Evolutionary conservation across 2,329 filamentous ascomycete genomes (phyloP), one percentile per base, ranked within the genome.

Genomic region (Coniella lustricola): DNA sequence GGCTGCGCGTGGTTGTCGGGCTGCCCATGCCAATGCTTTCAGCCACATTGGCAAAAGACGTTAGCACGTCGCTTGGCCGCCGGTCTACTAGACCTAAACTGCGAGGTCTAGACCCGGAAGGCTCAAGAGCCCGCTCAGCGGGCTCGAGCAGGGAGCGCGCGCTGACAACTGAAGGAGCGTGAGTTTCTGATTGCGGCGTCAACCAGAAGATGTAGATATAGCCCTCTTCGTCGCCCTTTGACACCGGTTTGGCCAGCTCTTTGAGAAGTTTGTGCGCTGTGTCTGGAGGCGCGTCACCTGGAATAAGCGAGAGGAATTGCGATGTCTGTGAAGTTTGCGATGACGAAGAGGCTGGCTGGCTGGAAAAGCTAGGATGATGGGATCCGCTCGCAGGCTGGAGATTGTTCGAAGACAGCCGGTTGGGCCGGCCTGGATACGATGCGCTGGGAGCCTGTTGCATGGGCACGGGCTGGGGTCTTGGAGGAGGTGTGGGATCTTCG

Each of bases 121-220:
- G 76, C 0, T 79, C 77, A 13, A 51, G 40, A 12, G 40, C 41
- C 29, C 33, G 49, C 22, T 43, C 49, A 44, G 64, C 70, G 1
- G 80, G 75, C 0, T 73, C 67, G 36, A 84, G 73, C 42, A 86
- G 70, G 10, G 78, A 75, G 8, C 79, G 73, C 17, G 79, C 77
- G 37, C 80, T 71, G 54, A 81, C 82, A 32, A 72, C 71, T 0
- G 82, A 73, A 0, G 79, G 73, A 1, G 75, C 69, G 0, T 77
- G 64, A 0, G 73, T 63, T 7, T 79, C 68, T 2, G 74, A 76
- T 32, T 77, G 73, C 29, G 89, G 82, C 0, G 89, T 96, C 18
- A 96, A 76, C 90, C 91, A 96, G 74, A 97, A 98, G 66, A 98
- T 95, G 75, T 98, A 98, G 57, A 98, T 97, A 69, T 93, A 98